Evolutionary conservation across 805 yeast species (phyloP), one percentile per base, ranked within the genome.

Genomic region (Jamesozyma gamospora): DNA sequence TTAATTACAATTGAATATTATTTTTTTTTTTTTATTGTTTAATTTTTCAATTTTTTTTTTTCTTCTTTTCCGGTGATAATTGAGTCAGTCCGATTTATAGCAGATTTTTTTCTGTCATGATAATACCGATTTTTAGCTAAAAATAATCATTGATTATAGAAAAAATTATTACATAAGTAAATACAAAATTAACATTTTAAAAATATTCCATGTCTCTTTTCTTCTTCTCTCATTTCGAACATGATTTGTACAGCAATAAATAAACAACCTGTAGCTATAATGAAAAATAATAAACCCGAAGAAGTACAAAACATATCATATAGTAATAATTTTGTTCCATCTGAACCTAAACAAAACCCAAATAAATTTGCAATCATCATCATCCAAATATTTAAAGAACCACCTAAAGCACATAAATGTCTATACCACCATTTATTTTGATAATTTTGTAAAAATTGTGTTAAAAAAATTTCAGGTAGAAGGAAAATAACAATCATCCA

Each of bases 281-380:
- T 48, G 39, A 82, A 72, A 51, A 85, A 82, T 17, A 55, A 49
- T 30, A 82, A 55, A 0, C 97, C 97, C 9, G 70, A 66, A 14
- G 66, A 58, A 0, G 97, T 86, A 19, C 73, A 67, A 50, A 87
- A 74, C 74, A 90, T 78, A 39, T 79, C 88, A 16, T 59, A 53
- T 17, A 90, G 63, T 47, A 90, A 69, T 32, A 70, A 66, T 21
- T 69, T 48, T 21, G 88, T 77, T 1, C 98, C 99, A 43, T 86
- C 95, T 24, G 78, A 68, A 8, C 96, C 97, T 27, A 92, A 69
- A 51, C 96, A 92, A 61, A 92, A 92, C 0, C 99, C 99, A 54
- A 82, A 86, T 39, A 94, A 63, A 53, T 92, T 92, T 13, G 97
- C 97, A 47, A 87, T 72, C 87, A 92, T 87, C 98, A 92, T 90